Base-by-base conservation (phyloP, 768 basidiomycete species). In the Glaciozyma martinii region DNA sequence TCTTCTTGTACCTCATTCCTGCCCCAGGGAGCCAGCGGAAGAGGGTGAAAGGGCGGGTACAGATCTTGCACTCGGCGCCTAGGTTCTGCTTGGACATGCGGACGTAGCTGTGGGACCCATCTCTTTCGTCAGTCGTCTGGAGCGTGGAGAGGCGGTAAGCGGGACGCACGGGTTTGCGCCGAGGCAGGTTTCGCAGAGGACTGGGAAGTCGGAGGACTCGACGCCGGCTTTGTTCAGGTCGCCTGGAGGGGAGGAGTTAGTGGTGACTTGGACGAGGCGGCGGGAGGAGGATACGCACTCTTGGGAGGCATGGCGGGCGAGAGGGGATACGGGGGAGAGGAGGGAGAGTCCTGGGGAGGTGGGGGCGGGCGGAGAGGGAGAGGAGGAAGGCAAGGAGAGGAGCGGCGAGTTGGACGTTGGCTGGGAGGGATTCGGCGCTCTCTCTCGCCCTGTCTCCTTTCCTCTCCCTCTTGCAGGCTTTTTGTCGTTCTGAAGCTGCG, bases 1-100 rank as follows among this genome's bases (percentile, higher is more conserved):
- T 99, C 65, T 90, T 88, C 81, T 98, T 98, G 84, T 84, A 97
- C 42, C 56, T 40, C 76, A 86, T 87, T 49, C 92, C 94, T 5
- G 85, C 67, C 53, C 95, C 95, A 3, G 95, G 93, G 74, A 97
- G 94, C 95, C 95, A 99, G 47, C 91, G 87, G 79, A 99, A 99
- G 71, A 97, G 88, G 56, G 90, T 94, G 78, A 93, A 94, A 3
- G 90, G 53, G 19, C 42, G 83, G 4, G 92, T 91, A 75, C 95
- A 99, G 60, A 94, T 94, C 69, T 97, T 97, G 78, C 95, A 99
- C 60, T 91, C 91, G 32, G 88, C 83, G 6, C 92, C 95, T 68
- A 88, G 94, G 74, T 92, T 88, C 82, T 98, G 95, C 78, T 97
- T 98, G 9, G 90, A 90, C 94, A 97, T 98, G 70, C 90, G 84